phyloP scores from a whole-genome alignment of 306 rosid genomes.

The Inga laurina region DNA sequence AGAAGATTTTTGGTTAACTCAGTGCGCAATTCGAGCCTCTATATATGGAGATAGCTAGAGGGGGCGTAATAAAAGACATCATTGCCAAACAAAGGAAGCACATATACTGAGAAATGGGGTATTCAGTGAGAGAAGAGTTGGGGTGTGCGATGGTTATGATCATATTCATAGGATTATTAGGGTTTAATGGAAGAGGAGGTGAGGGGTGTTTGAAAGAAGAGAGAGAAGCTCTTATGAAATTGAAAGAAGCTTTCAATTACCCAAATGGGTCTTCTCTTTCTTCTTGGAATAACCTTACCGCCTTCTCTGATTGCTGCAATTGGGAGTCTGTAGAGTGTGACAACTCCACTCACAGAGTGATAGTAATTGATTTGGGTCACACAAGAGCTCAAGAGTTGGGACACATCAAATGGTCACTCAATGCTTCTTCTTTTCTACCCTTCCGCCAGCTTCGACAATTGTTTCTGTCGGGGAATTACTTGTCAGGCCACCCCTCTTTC shows the following conservation, averaged over 20 bases:
- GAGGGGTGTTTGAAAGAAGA: constrained; percentile 3
- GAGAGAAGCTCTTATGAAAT: constrained; percentile 5
- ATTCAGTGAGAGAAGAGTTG: neutral
- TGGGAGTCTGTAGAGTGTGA: constrained; percentile 14
- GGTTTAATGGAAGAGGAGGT: neutral
- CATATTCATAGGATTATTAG: neutral
- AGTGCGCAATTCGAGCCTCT: too few species aligned
- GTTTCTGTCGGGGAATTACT: neutral
- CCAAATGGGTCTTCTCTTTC: constrained; percentile 14
- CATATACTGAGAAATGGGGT: neutral
- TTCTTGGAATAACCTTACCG: neutral
- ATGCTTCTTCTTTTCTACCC: constrained; percentile 8
- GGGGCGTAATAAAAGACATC: neutral
- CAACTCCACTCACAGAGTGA: neutral
- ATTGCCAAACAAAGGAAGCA: neutral
- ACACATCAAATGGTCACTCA: neutral
- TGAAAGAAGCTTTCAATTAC: constrained; percentile 18
- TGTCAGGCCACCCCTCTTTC: neutral
- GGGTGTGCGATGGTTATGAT: neutral
- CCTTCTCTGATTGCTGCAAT: neutral
- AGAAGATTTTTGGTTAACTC: too few species aligned
- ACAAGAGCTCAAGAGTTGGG: neutral
- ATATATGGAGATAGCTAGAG: neutral
- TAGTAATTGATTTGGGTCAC: accelerated
- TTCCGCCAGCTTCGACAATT: neutral